Evolutionary conservation across 2,329 filamentous ascomycete genomes (phyloP).

Genomic region (Paraconiothyrium brasiliense): DNA sequence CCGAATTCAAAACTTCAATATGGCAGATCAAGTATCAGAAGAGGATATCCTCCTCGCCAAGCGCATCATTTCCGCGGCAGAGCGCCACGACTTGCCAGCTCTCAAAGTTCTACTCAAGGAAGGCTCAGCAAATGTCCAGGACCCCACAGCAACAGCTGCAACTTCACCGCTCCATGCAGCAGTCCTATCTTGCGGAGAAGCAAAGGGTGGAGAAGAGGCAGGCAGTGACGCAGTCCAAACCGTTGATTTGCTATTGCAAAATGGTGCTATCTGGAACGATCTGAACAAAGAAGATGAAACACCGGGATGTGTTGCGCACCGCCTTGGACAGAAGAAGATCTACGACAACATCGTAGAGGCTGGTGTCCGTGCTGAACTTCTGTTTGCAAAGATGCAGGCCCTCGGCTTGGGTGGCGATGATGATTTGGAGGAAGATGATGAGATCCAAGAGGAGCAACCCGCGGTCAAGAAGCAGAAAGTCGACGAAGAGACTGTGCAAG

Average conservation of each 20-base stretch:
- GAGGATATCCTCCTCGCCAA: conserved; percentile 49
- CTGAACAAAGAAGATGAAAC: conserved; percentile 51
- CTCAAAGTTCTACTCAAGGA: conserved; percentile 47
- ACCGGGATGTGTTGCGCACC: conserved; percentile 48
- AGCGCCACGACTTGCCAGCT: conserved; percentile 46
- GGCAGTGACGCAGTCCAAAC: conserved; percentile 41
- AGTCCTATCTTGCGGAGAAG: conserved; percentile 39
- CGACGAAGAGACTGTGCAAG: conserved; percentile 38
- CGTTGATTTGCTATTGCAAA: conserved; percentile 43
- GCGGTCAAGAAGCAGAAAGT: conserved; percentile 47
- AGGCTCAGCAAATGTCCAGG: conserved; percentile 49
- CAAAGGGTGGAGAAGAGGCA: conserved; percentile 23
- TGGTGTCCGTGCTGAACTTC: conserved; percentile 46
- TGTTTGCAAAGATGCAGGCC: conserved; percentile 47
- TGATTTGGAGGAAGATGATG: conserved; percentile 33
- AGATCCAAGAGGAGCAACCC: conserved; percentile 35
- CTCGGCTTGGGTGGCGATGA: conserved; percentile 38
- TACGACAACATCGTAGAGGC: conserved; percentile 51
- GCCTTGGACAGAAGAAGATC: conserved; percentile 44
- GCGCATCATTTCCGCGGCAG: conserved; percentile 48
- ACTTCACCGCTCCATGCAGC: conserved; percentile 49
- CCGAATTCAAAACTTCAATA: conserved; percentile 8
- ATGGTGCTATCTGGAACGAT: conserved; percentile 53
- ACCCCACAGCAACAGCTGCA: conserved; percentile 44
- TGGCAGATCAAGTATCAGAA: conserved; percentile 47